Evolutionary conservation across 495 filamentous ascomycete genomes (phyloP).

Genomic region (Niebla homalea): DNA sequence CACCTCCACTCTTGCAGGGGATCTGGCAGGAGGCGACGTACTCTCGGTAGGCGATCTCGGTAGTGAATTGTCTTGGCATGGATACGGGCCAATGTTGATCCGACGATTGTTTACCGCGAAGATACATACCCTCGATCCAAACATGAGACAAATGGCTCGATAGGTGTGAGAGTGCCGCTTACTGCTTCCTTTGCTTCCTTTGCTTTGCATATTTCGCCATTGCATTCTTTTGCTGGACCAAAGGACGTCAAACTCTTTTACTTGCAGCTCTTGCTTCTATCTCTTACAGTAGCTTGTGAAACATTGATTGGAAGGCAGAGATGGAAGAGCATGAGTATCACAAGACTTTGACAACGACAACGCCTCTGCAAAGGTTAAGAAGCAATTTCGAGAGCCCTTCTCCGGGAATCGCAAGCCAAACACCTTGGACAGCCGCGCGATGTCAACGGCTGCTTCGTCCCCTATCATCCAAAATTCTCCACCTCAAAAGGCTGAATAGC

Average conservation of each 20-base stretch:
- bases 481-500: slow-evolving; percentile 31
- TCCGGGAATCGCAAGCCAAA: not conserved
- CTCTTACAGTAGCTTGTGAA: not conserved
- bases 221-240: too few species aligned
- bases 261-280: not conserved
- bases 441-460: slow-evolving; percentile 44
- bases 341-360: not conserved
- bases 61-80: too few species aligned
- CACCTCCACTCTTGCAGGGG: not conserved
- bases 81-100: too few species aligned
- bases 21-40: too few species aligned
- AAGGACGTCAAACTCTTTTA: not conserved
- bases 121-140: too few species aligned
- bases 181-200: too few species aligned
- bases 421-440: slow-evolving; percentile 40
- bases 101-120: too few species aligned
- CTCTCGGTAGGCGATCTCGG: too few species aligned
- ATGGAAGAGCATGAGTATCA: not conserved
- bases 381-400: not conserved
- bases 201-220: too few species aligned
- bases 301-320: not conserved
- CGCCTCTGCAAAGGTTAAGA: not conserved
- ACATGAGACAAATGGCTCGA: too few species aligned
- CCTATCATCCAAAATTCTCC: slow-evolving; percentile 36
- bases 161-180: too few species aligned